Evolutionary conservation across 2,329 filamentous ascomycete genomes (phyloP).

Genomic region (Fusarium sp.): DNA sequence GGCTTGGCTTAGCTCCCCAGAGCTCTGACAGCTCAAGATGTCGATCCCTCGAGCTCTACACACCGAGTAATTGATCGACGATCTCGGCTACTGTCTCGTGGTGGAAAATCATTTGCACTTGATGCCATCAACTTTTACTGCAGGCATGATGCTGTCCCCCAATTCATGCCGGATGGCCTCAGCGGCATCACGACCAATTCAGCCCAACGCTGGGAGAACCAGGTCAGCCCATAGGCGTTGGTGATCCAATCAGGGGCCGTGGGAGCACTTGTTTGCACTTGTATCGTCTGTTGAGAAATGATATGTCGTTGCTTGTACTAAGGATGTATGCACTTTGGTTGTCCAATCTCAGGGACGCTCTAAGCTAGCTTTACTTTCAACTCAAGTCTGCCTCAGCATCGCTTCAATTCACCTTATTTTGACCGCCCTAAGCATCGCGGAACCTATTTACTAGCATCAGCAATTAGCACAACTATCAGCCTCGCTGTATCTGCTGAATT

Average conservation of each 20-base stretch:
- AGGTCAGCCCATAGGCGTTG: constrained; percentile 35
- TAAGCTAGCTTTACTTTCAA: constrained; percentile 13
- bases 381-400: constrained; percentile 15
- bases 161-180: constrained; percentile 41
- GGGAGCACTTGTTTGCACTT: constrained; percentile 17
- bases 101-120: constrained; percentile 30
- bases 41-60: constrained; percentile 33
- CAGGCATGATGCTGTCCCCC: constrained; percentile 25
- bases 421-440: background rate
- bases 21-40: constrained; percentile 33
- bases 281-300: constrained; percentile 32
- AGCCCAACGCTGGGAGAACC: constrained; percentile 28
- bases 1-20: constrained; percentile 31
- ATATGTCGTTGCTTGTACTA: constrained; percentile 35
- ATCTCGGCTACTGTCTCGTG: constrained; percentile 27
- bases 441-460: background rate
- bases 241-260: constrained; percentile 25
- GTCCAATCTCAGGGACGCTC: constrained; percentile 23
- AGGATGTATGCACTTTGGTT: constrained; percentile 24
- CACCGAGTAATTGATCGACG: constrained; percentile 41
- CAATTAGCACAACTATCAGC: constrained; percentile 16
- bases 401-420: constrained; percentile 18
- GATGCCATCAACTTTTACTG: constrained; percentile 16
- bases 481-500: constrained; percentile 21
- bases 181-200: constrained; percentile 27